These are phyloP conservation scores for Areca catechu DNA, from an alignment of 176 grass and related monocot genomes.

Conservation along the genomic window DNA sequence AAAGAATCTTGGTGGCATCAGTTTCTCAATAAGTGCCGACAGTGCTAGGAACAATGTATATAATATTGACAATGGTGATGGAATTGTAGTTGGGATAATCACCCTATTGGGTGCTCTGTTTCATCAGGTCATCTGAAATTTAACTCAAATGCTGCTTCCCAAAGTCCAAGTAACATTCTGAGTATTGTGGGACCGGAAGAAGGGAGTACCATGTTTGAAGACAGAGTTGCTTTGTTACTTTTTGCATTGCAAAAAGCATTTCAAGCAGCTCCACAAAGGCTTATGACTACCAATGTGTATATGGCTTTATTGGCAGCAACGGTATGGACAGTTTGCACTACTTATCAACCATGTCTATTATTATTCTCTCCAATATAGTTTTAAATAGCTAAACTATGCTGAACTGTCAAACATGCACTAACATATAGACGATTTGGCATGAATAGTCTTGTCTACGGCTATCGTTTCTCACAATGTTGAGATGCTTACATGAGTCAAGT, in stretches of 20 bases:
- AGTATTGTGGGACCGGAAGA: conserved; percentile 44
- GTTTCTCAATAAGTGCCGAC: conserved; percentile 76
- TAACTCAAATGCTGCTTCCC: conserved; percentile 29
- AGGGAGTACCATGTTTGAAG: conserved; percentile 66
- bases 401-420: no score
- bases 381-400: no score
- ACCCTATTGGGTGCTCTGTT: conserved; percentile 78
- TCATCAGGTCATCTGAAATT: conserved; percentile 77
- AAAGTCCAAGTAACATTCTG: conserved; percentile 36
- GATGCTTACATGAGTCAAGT: no score
- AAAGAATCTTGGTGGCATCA: conserved; percentile 74
- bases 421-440: no score
- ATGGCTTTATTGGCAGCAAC: conserved; percentile 77
- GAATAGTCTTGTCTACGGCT: no score
- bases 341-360: no score
- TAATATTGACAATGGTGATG: conserved; percentile 91
- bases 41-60: conserved; percentile 85
- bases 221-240: conserved; percentile 65
- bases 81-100: conserved; percentile 84
- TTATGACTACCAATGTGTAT: conserved; percentile 94
- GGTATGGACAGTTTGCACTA: conserved; percentile 30
- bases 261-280: conserved; percentile 63
- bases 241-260: conserved; percentile 97
- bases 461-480: no score
- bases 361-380: no score